Conservation (phyloP, 2,329 filamentous ascomycete genomes). For the Verticillium nubilum region DNA sequence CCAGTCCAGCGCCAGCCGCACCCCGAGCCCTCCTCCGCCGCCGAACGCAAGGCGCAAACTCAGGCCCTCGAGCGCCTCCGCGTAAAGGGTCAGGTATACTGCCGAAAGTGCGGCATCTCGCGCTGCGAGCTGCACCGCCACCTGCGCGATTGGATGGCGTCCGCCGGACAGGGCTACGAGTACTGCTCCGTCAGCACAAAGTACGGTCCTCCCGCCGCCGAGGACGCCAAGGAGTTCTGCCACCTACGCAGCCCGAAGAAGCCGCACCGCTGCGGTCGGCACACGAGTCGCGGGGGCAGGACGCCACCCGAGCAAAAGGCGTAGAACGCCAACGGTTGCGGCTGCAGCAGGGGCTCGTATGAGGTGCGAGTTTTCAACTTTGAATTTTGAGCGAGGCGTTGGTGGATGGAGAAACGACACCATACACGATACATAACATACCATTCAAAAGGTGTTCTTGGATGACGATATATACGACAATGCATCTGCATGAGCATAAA, state of each 20-base stretch:
- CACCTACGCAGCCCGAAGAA: conserved; percentile 57
- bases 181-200: conserved; percentile 57
- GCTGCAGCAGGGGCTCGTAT: too few relatives aligned
- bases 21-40: conserved; percentile 10
- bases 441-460: too few relatives aligned
- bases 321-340: background rate
- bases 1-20: background rate
- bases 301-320: conserved; percentile 1
- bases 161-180: conserved; percentile 40
- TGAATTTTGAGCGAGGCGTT: background rate
- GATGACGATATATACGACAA: too few relatives aligned
- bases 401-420: background rate
- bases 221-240: conserved; percentile 45
- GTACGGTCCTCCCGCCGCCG: conserved; percentile 44
- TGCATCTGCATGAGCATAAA: too few relatives aligned
- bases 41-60: conserved; percentile 3
- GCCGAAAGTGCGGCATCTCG: conserved; percentile 55
- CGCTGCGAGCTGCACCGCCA: conserved; percentile 61
- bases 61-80: conserved; percentile 39
- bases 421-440: background rate
- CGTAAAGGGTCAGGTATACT: conserved; percentile 54
- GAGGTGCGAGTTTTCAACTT: background rate
- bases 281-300: conserved; percentile 21
- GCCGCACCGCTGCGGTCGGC: conserved; percentile 52
- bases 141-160: conserved; percentile 50